A percentile compares a stretch with the other conserved stretches of the same genome.
These are phyloP conservation scores for Gracilaria gracilis DNA, from an alignment of 23 red algal species.

Conservation along the genomic window DNA sequence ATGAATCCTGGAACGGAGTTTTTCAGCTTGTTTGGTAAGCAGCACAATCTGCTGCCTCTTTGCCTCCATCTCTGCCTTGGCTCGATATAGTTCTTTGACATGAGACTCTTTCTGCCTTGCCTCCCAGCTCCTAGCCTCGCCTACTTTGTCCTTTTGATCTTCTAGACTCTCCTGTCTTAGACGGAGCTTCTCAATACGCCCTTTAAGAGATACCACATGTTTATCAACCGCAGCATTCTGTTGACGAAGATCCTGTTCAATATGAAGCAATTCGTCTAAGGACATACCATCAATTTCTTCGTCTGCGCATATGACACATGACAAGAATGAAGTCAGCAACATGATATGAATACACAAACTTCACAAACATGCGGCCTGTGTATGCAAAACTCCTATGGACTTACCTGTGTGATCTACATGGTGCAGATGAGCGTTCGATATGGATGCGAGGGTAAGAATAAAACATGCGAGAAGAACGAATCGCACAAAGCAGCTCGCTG, in stretches of 20 bases:
- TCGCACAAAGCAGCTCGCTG: not conserved
- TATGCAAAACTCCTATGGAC: not conserved
- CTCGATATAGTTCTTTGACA: slow-evolving; percentile 59
- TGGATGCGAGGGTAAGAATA: not conserved
- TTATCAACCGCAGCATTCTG: slow-evolving; percentile 73
- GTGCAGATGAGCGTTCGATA: slow-evolving; percentile 31
- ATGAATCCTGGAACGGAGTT: slow-evolving; percentile 36
- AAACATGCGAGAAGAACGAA: not conserved
- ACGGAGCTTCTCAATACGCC: slow-evolving; percentile 52
- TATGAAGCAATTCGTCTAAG: slow-evolving; percentile 57
- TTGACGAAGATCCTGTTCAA: slow-evolving; percentile 54
- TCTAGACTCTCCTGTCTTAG: slow-evolving; percentile 46
- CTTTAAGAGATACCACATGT: slow-evolving; percentile 64
- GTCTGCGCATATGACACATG: slow-evolving; percentile 17
- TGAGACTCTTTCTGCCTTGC: slow-evolving; percentile 31
- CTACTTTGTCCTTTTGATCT: slow-evolving; percentile 40
- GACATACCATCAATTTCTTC: slow-evolving; percentile 61
- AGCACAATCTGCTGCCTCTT: slow-evolving; percentile 44
- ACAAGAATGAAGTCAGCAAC: not conserved
- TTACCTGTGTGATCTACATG: slow-evolving; percentile 70
- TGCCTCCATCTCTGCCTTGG: slow-evolving; percentile 71
- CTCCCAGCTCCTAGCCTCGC: slow-evolving; percentile 52
- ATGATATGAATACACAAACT: not conserved
- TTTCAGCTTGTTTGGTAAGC: slow-evolving; percentile 53
- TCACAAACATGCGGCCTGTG: not conserved